Conservation (phyloP, 768 basidiomycete genomes). For the Kwoniella shandongensis region DNA sequence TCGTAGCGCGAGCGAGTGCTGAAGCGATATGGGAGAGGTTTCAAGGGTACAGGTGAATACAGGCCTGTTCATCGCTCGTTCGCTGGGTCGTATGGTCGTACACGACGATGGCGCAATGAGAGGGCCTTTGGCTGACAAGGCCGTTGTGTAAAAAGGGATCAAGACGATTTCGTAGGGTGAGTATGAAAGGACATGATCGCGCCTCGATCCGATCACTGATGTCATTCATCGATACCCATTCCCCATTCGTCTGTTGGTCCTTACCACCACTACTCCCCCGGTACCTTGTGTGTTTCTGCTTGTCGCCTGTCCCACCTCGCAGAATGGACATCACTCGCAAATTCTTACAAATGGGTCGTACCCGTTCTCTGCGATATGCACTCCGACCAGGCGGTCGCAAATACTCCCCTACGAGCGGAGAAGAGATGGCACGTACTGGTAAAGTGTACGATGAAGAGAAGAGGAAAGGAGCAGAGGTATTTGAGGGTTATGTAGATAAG, state of each 20-base stretch:
- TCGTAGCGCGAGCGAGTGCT: conserved; percentile 35
- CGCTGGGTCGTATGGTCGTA: neutral
- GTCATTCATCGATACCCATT: no score
- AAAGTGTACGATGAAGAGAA: conserved; percentile 48
- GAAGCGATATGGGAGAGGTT: conserved; percentile 37
- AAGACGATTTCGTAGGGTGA: conserved; percentile 39
- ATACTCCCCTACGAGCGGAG: conserved; percentile 30
- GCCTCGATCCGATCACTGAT: no score
- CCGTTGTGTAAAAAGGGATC: neutral
- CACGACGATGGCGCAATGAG: neutral
- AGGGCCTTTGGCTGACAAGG: neutral
- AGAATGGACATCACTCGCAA: conserved; percentile 51
- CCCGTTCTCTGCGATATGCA: conserved; percentile 50
- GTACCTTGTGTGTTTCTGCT: no score
- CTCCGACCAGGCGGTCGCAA: conserved; percentile 45
- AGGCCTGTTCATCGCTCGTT: no score
- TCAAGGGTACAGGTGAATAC: conserved; percentile 29
- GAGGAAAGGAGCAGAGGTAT: conserved; percentile 41
- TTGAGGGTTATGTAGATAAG: conserved; percentile 32
- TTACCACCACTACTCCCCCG: no score
- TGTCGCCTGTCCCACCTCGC: neutral
- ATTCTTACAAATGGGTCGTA: conserved; percentile 52
- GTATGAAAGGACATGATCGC: no score
- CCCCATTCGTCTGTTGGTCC: no score
- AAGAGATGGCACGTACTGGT: conserved; percentile 42